A percentile compares a stretch with the other conserved stretches of the same genome.
These are phyloP conservation scores for Teunomyces kruisii DNA, from an alignment of 805 yeast genomes.

Conservation along the genomic window DNA sequence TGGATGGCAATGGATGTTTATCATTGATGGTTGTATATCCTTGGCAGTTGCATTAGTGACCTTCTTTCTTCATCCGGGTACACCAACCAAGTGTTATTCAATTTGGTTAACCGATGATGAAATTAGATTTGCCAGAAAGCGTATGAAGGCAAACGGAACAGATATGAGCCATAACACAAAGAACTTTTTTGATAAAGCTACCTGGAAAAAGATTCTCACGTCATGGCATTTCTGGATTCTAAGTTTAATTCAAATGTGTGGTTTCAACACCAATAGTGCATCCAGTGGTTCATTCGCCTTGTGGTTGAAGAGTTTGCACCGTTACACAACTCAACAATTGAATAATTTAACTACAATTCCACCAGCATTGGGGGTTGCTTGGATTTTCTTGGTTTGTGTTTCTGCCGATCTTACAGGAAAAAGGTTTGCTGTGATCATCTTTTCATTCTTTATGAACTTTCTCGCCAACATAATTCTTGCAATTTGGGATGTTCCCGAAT, in stretches of 20 bases:
- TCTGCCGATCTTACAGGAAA: constrained; percentile 52
- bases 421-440: constrained; percentile 52
- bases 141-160: constrained; percentile 21
- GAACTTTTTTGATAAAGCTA: constrained; percentile 21
- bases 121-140: constrained; percentile 48
- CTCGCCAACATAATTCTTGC: constrained; percentile 20
- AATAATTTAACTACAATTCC: constrained; percentile 55
- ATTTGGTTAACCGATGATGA: constrained; percentile 56
- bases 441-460: constrained; percentile 40
- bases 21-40: constrained; percentile 23
- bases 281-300: constrained; percentile 52
- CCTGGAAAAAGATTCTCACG: constrained; percentile 25
- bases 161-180: constrained; percentile 17
- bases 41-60: constrained; percentile 19
- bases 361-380: constrained; percentile 58
- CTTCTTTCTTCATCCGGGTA: constrained; percentile 22
- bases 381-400: constrained; percentile 43
- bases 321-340: constrained; percentile 8
- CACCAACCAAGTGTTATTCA: constrained; percentile 42
- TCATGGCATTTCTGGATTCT: constrained; percentile 35
- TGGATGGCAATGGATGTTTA: constrained; percentile 25
- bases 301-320: constrained; percentile 25
- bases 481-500: constrained; percentile 21
- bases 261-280: constrained; percentile 34
- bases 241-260: constrained; percentile 23